A percentile compares a stretch with the other conserved stretches of the same genome.
Conservation (phyloP, 2,329 filamentous ascomycete species). For the Chaetomiaceae sp. region DNA sequence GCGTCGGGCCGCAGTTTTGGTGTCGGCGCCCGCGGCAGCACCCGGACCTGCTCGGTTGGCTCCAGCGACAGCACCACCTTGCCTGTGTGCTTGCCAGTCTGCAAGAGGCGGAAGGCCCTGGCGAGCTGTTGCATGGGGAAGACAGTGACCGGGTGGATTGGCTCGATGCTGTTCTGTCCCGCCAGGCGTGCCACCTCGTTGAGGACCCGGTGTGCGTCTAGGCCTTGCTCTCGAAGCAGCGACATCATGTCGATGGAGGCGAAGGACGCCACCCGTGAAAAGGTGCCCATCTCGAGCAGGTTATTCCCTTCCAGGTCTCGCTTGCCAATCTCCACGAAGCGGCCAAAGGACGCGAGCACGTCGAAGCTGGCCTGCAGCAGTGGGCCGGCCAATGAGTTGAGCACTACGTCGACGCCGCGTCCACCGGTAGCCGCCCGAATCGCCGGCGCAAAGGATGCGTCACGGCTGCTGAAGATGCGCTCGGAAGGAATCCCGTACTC, state of each 20-base stretch:
- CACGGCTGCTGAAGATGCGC: constrained; percentile 34
- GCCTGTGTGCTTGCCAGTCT: constrained; percentile 38
- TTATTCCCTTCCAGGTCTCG: neutral
- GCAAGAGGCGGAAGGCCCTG: constrained; percentile 38
- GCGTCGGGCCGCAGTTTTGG: constrained; percentile 21
- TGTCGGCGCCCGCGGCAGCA: neutral
- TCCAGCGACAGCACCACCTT: constrained; percentile 34
- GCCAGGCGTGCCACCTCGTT: neutral
- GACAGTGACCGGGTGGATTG: constrained; percentile 17
- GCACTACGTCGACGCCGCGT: constrained; percentile 34
- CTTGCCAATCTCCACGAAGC: constrained; percentile 40
- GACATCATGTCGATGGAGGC: constrained; percentile 14
- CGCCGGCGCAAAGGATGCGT: constrained; percentile 30
- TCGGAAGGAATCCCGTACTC: constrained; percentile 27
- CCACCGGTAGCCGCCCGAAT: constrained; percentile 28
- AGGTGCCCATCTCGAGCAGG: constrained; percentile 7
- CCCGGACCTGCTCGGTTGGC: constrained; percentile 12
- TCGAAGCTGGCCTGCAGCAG: constrained; percentile 25
- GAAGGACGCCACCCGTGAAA: constrained; percentile 3
- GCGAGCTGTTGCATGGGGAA: constrained; percentile 25
- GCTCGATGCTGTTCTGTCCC: neutral
- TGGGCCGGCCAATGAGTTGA: constrained; percentile 36
- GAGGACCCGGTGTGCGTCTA: neutral
- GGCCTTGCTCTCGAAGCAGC: neutral
- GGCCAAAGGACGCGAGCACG: constrained; percentile 37